Base-by-base conservation (phyloP, 768 basidiomycete genomes). In the Heimioporus sp. region DNA sequence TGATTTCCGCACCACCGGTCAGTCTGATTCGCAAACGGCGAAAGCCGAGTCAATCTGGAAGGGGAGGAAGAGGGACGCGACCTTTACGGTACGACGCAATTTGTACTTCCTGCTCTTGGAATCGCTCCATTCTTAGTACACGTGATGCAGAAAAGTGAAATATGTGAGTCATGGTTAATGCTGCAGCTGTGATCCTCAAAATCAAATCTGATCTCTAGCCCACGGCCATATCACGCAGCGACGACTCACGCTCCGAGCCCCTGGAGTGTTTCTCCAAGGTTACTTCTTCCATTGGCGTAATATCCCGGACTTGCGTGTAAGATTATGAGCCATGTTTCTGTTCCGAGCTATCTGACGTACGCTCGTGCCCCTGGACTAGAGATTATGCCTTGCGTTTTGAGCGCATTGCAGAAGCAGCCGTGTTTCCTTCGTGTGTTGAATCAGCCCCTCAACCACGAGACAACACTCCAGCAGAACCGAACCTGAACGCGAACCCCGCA, bases 311-410 rank as follows among this genome's bases (percentile, higher is more conserved):
- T 5, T 46, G 34, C 45, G 37, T 43, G 60, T 61, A 38, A 42
- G 24, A 28, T 28, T 28, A 6, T 4, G 5, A 28, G 24, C 7
- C 24, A 28, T 7, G 7, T 28, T 28, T 28, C 24, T 28, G 6
- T 28, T 28, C 24, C 24, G 24, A 28, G 3, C 7, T 28, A 28
- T 28, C 24, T 28, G 24, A 28, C 24, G 24, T 6, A 28, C 24
- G 24, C 24, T 28, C 24, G 24, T 6, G 24, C 11, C 6, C 15
- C 19, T 16, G 15, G 13, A 15, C 9, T 16, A 62, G 60, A 35
- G 38, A 53, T 30, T 52, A 46, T 10, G 19, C 60, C 20, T 16
- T 30, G 37, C 40, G 42, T 7, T 32, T 59, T 5, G 56, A 59
- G 2, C 42, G 24, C 13, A 43, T 50, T 1, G 32, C 46, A 19